Base-by-base conservation (phyloP, 2,329 filamentous ascomycete species). In the Aspergillus fumigatus region DNA sequence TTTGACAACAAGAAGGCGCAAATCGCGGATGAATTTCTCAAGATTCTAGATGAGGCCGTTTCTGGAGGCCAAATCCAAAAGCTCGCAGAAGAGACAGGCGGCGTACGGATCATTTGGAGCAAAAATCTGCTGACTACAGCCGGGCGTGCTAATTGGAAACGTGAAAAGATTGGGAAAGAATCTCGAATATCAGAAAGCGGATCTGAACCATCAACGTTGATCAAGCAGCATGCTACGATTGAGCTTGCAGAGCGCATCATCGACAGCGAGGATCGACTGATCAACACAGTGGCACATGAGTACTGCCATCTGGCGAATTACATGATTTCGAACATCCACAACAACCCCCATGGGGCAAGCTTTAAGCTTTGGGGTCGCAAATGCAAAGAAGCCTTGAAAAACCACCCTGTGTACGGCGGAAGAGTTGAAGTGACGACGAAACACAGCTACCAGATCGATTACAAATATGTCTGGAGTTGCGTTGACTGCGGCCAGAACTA, bases 221-320 rank as follows among this genome's bases (percentile, higher is more conserved):
- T 72, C 26, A 63, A 59, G 52, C 85, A 93, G 70, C 75, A 84
- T 65, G 91, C 90, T 9, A 85, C 81, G 17, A 96, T 97, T 67
- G 92, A 97, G 70, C 84, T 97, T 2, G 90, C 92, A 0, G 86
- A 90, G 54, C 96, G 95, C 71, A 87, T 97, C 49, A 92, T 97
- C 59, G 86, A 91, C 69, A 83, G 88, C 66, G 84, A 89, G 63
- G 75, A 88, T 56, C 85, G 90, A 3, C 82, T 97, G 1, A 81
- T 94, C 61, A 97, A 97, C 72, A 92, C 94, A 0, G 77, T 97
- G n/a, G 91, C 93, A 0, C 94, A 99, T 71, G 94, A 99, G 67
- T 97, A 94, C 77, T 97, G 94, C 72, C 94, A 99, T 69, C 78
- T 97, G 1, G 88, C 90, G 47, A 96, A 92, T 66, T 97, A 93